These are phyloP conservation scores for Solanum acaule DNA, from an alignment of 257 asterid genomes.

Conservation along the genomic window DNA sequence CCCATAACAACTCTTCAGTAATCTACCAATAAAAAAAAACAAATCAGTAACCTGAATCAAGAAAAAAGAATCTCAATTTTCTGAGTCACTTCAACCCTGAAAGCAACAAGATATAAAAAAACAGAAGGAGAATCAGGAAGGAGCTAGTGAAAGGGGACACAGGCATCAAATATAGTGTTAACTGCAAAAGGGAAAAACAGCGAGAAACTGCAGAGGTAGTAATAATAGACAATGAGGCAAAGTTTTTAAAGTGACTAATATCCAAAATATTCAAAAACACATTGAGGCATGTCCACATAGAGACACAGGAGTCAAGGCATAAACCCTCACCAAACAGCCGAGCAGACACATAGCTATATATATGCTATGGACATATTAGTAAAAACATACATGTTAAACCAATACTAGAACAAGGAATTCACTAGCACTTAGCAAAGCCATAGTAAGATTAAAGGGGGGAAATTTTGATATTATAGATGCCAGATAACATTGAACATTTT, in stretches of 20 bases:
- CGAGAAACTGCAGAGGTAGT: neutral
- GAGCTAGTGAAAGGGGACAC: neutral
- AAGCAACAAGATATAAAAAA: neutral
- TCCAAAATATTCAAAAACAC: neutral
- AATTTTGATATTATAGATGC: neutral
- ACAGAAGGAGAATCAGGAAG: neutral
- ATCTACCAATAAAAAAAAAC: slow-evolving; percentile 29
- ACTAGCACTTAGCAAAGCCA: neutral
- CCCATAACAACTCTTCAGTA: slow-evolving; percentile 85
- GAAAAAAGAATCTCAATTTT: neutral
- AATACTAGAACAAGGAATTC: neutral
- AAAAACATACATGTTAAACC: neutral
- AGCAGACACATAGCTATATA: neutral
- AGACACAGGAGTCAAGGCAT: neutral
- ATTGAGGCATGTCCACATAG: neutral
- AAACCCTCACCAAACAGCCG: neutral
- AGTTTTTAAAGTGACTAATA: neutral
- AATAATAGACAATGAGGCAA: neutral
- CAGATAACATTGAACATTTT: neutral
- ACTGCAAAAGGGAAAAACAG: neutral
- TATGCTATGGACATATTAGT: neutral
- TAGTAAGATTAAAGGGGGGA: neutral
- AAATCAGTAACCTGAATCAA: slow-evolving; percentile 23
- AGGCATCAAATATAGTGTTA: neutral
- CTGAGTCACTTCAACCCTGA: neutral